Evolutionary conservation across 73 alveolate genomes (phyloP).

Genomic region (Tetrahymena borealis): DNA sequence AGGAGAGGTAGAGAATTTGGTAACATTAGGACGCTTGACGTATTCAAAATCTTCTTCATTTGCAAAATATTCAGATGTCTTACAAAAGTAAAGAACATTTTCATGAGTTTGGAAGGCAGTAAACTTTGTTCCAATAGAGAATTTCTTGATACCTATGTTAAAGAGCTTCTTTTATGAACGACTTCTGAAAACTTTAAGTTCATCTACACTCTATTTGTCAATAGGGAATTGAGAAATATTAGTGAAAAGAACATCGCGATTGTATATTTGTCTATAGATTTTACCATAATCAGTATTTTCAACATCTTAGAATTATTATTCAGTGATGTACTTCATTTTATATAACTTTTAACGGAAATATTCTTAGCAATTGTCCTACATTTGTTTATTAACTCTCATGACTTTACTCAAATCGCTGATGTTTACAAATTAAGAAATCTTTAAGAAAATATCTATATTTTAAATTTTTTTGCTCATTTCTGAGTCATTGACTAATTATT

Average conservation of each 20-base stretch:
- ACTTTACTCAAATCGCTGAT: not conserved
- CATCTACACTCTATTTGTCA: not conserved
- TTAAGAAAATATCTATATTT: not conserved
- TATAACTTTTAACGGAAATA: not conserved
- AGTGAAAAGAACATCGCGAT: not conserved
- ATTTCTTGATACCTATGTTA: not conserved
- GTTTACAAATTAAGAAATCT: not conserved
- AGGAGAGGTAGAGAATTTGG: not conserved
- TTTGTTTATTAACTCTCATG: not conserved
- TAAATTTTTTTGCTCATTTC: not conserved
- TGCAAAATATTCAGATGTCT: not conserved
- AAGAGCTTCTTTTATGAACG: not conserved
- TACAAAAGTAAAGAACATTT: not conserved
- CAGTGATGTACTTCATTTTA: not conserved
- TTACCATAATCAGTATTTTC: not conserved
- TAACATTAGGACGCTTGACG: not conserved
- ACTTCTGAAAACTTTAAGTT: not conserved
- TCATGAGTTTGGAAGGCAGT: not conserved
- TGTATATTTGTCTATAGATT: not conserved
- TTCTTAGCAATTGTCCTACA: not conserved
- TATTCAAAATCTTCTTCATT: not conserved
- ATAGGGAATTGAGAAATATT: not conserved
- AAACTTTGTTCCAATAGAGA: not conserved
- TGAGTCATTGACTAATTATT: not conserved
- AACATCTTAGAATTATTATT: not conserved